A percentile compares a stretch with the other conserved stretches of the same genome.
These are phyloP conservation scores for Alternaria dauci DNA, from an alignment of 2,329 filamentous ascomycete genomes.

Conservation along the genomic window DNA sequence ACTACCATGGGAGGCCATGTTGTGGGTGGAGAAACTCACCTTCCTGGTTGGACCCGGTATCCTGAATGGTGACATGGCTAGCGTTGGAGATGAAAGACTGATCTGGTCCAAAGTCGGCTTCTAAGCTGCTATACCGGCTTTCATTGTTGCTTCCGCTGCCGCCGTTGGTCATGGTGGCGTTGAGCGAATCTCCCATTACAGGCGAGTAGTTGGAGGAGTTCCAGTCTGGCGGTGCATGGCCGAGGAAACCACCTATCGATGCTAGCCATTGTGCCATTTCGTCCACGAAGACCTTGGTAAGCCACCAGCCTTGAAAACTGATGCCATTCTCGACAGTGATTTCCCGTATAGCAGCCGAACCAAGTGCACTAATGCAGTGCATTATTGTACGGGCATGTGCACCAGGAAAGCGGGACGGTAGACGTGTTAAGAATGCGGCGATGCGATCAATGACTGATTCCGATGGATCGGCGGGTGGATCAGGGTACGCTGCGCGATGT, in stretches of 20 bases:
- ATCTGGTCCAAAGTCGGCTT: slow-evolving; percentile 47
- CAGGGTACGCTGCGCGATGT: slow-evolving; percentile 40
- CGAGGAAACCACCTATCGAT: slow-evolving; percentile 88
- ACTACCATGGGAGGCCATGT: slow-evolving; percentile 27
- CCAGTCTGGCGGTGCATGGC: slow-evolving; percentile 52
- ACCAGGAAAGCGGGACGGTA: slow-evolving; percentile 77
- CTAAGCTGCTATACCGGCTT: slow-evolving; percentile 51
- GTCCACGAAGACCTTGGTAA: slow-evolving; percentile 93
- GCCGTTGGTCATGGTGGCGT: slow-evolving; percentile 41
- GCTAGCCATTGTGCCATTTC: slow-evolving; percentile 93
- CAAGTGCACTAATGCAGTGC: slow-evolving; percentile 77
- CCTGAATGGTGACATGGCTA: slow-evolving; percentile 36
- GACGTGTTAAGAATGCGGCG: slow-evolving; percentile 73
- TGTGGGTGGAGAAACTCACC: slow-evolving; percentile 36
- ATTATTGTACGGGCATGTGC: slow-evolving; percentile 76
- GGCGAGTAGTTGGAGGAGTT: slow-evolving; percentile 39
- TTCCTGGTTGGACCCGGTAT: slow-evolving; percentile 34
- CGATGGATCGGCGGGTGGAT: slow-evolving; percentile 36
- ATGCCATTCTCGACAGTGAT: slow-evolving; percentile 79
- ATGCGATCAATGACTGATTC: slow-evolving; percentile 77
- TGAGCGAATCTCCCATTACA: slow-evolving; percentile 41
- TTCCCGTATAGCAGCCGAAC: slow-evolving; percentile 80
- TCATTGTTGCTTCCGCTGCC: slow-evolving; percentile 51
- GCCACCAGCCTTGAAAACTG: slow-evolving; percentile 92
- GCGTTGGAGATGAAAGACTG: slow-evolving; percentile 45